A percentile compares a stretch with the other conserved stretches of the same genome.
Evolutionary conservation across 345 rosid genomes (phyloP).

Genomic region (Kandelia obovata): DNA sequence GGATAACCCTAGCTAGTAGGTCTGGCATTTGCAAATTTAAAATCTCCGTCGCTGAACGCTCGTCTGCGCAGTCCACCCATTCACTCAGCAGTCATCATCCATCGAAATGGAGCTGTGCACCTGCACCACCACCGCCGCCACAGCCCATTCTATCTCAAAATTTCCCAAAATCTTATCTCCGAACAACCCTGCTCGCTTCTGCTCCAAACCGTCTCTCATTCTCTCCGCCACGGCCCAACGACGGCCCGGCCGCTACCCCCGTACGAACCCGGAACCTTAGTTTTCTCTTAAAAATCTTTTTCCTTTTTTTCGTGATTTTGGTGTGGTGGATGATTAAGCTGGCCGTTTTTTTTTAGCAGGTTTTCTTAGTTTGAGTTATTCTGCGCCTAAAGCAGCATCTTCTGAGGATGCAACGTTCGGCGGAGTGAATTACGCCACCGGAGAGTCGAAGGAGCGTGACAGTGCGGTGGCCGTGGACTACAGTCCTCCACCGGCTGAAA

Average conservation of each 20-base stretch:
- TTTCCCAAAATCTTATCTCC: conserved; percentile 23
- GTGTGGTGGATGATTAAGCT: background rate
- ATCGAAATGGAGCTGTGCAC: conserved; percentile 47
- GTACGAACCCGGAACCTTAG: conserved; percentile 39
- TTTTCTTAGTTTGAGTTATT: conserved; percentile 15
- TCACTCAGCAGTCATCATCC: background rate
- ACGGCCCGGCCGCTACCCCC: conserved; percentile 19
- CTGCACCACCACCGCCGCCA: no score
- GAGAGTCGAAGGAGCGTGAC: conserved; percentile 32
- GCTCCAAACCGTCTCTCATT: conserved; percentile 21
- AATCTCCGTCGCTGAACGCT: background rate
- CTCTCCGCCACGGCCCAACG: conserved; percentile 17
- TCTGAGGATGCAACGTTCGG: conserved; percentile 42
- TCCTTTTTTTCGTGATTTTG: background rate
- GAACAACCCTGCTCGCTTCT: conserved; percentile 7
- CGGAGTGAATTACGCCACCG: conserved; percentile 27
- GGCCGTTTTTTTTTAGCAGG: conserved; percentile 20
- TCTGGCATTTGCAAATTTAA: background rate
- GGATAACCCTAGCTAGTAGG: background rate
- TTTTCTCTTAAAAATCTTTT: conserved; percentile 12
- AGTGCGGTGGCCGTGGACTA: conserved; percentile 29
- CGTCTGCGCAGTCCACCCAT: background rate
- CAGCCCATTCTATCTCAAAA: conserved; percentile 19
- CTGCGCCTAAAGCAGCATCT: conserved; percentile 44
- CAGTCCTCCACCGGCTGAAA: conserved; percentile 28